Conservation (phyloP, 2,329 filamentous ascomycete genomes). For the Mycogone perniciosa region DNA sequence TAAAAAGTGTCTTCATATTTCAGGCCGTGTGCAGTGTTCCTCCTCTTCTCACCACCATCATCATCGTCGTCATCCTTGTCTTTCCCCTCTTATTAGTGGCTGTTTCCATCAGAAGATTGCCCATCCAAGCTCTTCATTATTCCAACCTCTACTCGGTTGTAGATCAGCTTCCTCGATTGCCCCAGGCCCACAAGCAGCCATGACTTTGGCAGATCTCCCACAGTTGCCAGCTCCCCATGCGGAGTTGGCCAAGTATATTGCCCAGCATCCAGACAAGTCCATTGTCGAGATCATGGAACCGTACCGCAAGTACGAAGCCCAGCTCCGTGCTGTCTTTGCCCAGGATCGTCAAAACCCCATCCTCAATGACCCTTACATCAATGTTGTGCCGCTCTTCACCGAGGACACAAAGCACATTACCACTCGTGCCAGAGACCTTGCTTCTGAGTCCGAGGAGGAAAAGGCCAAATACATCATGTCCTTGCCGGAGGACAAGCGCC, state of each 20-base stretch:
- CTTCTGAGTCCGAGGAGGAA: conserved; percentile 51
- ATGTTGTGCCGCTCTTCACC: conserved; percentile 61
- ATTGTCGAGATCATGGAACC: conserved; percentile 56
- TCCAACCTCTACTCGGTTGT: background rate
- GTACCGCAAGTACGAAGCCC: conserved; percentile 61
- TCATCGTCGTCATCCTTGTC: background rate
- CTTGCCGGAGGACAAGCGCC: conserved; percentile 55
- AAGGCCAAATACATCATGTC: conserved; percentile 64
- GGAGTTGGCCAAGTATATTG: conserved; percentile 47
- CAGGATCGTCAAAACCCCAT: conserved; percentile 57
- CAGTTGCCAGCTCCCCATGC: conserved; percentile 40
- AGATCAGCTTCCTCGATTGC: background rate
- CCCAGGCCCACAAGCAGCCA: conserved; percentile 18
- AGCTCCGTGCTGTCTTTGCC: conserved; percentile 61
- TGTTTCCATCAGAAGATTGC: background rate
- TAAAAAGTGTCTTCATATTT: background rate
- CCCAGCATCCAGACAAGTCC: conserved; percentile 44
- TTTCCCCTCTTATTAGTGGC: too few species aligned
- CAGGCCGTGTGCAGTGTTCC: too few species aligned
- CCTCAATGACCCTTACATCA: conserved; percentile 52
- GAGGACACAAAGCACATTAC: conserved; percentile 50
- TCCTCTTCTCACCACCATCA: background rate
- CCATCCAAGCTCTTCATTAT: background rate
- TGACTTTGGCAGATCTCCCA: conserved; percentile 35
- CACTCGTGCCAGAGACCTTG: conserved; percentile 55